Base-by-base conservation (phyloP, 225 moss, liverwort and hornwort genomes). In the Lunularia cruciata region DNA sequence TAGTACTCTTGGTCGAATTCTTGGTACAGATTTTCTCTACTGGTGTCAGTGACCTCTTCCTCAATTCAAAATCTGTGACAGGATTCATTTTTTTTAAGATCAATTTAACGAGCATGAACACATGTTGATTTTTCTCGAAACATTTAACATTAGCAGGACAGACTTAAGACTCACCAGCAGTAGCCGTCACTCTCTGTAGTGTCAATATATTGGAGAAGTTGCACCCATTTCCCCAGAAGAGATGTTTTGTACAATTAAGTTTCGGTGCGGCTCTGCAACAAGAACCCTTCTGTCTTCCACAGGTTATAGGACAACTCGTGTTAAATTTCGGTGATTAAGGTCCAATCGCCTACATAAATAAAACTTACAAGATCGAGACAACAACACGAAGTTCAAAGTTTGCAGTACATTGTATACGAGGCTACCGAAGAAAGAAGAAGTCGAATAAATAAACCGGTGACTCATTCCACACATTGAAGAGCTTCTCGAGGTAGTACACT, bases 261-360 rank as follows among this genome's bases (percentile, higher is more conserved):
- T 64, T 30, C 39, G 63, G 18, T 34, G n/a, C n/a, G n/a, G 70
- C 40, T 43, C 49, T 59, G 63, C 46, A 63, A 56, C 61, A 52
- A 52, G 65, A 59, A 28, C 39, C 64, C 31, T 43, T 59, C 78
- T 79, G 78, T 65, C 70, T 57, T 65, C 35, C 68, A 45, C 63
- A 73, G 37, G 55, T 57, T 34, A n/a, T 23, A 33, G 39, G 9
- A 65, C 38, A 37, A 23, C 51, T 23, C 22, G 27, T 20, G 27
- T 52, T 25, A 22, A 52, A 47, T 48, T 6, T 48, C 47, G n/a
- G n/a, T n/a, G n/a, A n/a, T n/a, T n/a, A n/a, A n/a, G n/a, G n/a
- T n/a, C n/a, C n/a, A n/a, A 43, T 43, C 43, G 43, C 12, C 12
- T 11, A 43, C 16, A 43, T 6, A 49, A 13, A 49, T 32, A 34